These are phyloP conservation scores for Micractinium conductrix DNA, from an alignment of 139 green algal species.

Conservation along the genomic window DNA sequence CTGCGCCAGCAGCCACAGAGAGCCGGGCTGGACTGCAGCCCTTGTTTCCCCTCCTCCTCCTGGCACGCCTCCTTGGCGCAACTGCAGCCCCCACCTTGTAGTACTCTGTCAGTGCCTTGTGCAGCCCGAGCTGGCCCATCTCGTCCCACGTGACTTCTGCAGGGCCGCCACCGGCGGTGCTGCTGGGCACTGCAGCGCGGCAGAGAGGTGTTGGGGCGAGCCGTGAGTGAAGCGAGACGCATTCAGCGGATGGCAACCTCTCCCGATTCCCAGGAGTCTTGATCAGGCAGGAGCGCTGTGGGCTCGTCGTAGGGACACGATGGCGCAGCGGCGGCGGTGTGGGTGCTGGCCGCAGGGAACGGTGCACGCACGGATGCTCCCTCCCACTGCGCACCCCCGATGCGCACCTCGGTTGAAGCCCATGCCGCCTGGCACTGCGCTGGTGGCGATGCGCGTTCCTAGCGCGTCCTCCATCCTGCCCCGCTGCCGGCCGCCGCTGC, in stretches of 20 bases:
- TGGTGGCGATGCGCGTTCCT: neutral
- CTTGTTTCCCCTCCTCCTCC: too few relatives aligned
- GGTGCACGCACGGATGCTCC: too few relatives aligned
- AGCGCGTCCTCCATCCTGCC: neutral
- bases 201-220: neutral
- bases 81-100: constrained; percentile 14
- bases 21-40: too few relatives aligned
- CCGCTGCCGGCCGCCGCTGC: neutral
- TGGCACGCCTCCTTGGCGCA: too few relatives aligned
- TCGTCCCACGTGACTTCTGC: constrained; percentile 16
- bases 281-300: neutral
- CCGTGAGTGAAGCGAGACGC: too few relatives aligned
- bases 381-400: too few relatives aligned
- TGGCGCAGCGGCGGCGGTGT: too few relatives aligned
- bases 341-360: too few relatives aligned
- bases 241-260: too few relatives aligned
- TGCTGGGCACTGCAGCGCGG: neutral
- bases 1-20: too few relatives aligned
- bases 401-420: constrained; percentile 23
- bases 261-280: too few relatives aligned
- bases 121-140: constrained; percentile 36
- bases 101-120: constrained; percentile 40
- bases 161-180: neutral
- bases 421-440: constrained; percentile 5
- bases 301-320: neutral